phyloP scores from a whole-genome alignment of 179 eudicot species.

The Gypsophila paniculata region DNA sequence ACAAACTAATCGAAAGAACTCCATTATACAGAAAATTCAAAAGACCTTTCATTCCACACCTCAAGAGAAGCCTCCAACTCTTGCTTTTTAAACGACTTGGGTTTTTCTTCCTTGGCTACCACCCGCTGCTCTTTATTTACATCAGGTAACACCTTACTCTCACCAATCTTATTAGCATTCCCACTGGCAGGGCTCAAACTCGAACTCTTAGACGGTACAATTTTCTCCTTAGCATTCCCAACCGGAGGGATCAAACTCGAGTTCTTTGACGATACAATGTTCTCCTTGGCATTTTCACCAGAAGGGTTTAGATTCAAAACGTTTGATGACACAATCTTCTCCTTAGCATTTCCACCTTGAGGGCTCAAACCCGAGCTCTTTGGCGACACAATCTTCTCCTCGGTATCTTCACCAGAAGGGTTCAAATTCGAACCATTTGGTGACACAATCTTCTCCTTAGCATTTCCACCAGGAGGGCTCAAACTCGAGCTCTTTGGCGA shows the following conservation, averaged over 20 bases:
- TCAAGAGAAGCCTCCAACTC: conserved; percentile 67
- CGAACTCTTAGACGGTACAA: not conserved
- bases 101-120: conserved; percentile 8
- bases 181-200: conserved; percentile 2
- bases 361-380: conserved; percentile 3
- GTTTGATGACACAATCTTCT: not conserved
- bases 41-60: conserved; percentile 35
- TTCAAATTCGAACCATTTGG: not conserved
- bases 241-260: conserved; percentile 4
- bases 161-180: conserved; percentile 19
- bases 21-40: conserved; percentile 10
- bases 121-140: conserved; percentile 23
- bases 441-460: not conserved
- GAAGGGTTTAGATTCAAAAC: not conserved
- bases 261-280: not conserved
- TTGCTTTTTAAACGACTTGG: conserved; percentile 37
- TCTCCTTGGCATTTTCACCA: conserved; percentile 13
- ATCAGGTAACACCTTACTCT: conserved; percentile 6
- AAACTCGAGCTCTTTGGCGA: not conserved
- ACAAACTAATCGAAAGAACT: not conserved
- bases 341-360: not conserved
- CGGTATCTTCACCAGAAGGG: conserved; percentile 11
- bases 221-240: conserved; percentile 12
- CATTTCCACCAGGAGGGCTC: not conserved
- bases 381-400: not conserved